phyloP scores from a whole-genome alignment of 805 yeast genomes.

The Hanseniaspora guilliermondii region DNA sequence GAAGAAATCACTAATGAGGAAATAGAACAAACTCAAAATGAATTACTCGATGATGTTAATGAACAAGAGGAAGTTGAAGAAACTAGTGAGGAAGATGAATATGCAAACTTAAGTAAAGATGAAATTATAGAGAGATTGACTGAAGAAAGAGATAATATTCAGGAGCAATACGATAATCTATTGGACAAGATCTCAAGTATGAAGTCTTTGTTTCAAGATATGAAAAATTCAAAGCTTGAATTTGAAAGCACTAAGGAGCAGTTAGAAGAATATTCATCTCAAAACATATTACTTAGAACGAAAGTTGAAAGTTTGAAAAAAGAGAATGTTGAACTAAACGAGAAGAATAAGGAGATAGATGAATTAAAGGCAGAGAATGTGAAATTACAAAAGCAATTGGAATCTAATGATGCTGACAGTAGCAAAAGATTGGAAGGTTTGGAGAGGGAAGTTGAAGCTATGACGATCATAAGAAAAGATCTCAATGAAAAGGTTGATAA shows the following conservation, averaged over 20 bases:
- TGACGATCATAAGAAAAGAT: constrained; percentile 16
- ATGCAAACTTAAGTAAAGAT: constrained; percentile 13
- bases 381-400: constrained; percentile 32
- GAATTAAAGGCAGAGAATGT: constrained; percentile 45
- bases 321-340: constrained; percentile 28
- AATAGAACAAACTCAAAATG: constrained; percentile 16
- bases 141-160: constrained; percentile 45
- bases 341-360: constrained; percentile 41
- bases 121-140: constrained; percentile 27
- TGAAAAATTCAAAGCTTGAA: constrained; percentile 58
- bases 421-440: constrained; percentile 24
- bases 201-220: constrained; percentile 60
- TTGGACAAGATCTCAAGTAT: constrained; percentile 55
- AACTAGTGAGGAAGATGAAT: background rate
- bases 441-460: constrained; percentile 31
- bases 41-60: constrained; percentile 14
- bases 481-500: constrained; percentile 28
- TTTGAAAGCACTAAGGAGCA: constrained; percentile 44
- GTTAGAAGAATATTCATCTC: constrained; percentile 36
- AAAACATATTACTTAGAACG: constrained; percentile 29
- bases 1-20: background rate
- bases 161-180: constrained; percentile 48
- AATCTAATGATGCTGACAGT: constrained; percentile 29
- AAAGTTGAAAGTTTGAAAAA: constrained; percentile 26
- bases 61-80: background rate